A percentile compares a stretch with the other conserved stretches of the same genome.
Conservation (phyloP, 805 yeast genomes). For the Yueomyces sinensis region DNA sequence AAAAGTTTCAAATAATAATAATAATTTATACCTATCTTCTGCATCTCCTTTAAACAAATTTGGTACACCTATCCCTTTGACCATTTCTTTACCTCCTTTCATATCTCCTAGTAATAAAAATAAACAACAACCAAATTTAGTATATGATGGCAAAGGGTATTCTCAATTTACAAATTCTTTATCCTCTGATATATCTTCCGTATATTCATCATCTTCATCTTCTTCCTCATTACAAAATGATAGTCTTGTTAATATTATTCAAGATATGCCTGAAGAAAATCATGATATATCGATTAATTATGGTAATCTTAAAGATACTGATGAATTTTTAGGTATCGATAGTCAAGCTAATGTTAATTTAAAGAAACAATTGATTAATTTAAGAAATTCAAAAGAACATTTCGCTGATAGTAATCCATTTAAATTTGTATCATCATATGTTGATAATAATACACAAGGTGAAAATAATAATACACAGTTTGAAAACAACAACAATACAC, state of each 20-base stretch:
- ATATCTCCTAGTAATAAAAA: slow-evolving; percentile 24
- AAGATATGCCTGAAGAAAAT: slow-evolving; percentile 10
- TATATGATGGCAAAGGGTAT: slow-evolving; percentile 27
- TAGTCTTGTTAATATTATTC: slow-evolving; percentile 13
- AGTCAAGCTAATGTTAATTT: slow-evolving; percentile 21
- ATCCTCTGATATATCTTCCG: slow-evolving; percentile 1
- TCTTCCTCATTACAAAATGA: background rate
- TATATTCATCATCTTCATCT: slow-evolving; percentile 1
- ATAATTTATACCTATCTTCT: slow-evolving; percentile 21
- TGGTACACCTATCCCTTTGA: slow-evolving; percentile 26
- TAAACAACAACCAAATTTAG: slow-evolving; percentile 16
- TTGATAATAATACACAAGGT: background rate
- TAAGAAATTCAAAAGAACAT: slow-evolving; percentile 7
- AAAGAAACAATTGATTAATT: slow-evolving; percentile 17
- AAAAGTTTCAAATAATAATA: background rate
- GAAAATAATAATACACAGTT: background rate
- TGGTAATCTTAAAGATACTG: slow-evolving; percentile 6
- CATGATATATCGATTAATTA: slow-evolving; percentile 18
- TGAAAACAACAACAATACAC: no score
- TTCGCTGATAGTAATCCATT: no score
- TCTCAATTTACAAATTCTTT: slow-evolving; percentile 11
- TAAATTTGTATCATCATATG: no score
- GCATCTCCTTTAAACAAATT: slow-evolving; percentile 25
- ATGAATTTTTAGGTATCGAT: slow-evolving; percentile 19
- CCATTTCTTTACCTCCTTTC: slow-evolving; percentile 26